Conservation (phyloP, 306 rosid genomes). For the Cajanus cajan region DNA sequence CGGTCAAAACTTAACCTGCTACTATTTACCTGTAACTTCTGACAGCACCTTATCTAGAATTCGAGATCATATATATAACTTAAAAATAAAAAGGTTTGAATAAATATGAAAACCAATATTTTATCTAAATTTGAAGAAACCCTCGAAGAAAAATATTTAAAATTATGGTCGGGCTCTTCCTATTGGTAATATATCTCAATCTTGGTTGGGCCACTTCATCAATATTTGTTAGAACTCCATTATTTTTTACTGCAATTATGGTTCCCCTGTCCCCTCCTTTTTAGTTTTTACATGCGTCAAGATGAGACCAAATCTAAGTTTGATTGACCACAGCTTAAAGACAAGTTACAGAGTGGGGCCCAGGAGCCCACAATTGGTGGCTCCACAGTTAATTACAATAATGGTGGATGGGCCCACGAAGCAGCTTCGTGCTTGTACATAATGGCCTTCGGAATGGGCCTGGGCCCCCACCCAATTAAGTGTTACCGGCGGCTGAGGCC, state of each 20-base stretch:
- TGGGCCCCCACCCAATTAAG: slow-evolving; percentile 22
- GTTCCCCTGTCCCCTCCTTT: slow-evolving; percentile 11
- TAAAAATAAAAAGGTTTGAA: neutral
- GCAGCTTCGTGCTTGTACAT: slow-evolving; percentile 30
- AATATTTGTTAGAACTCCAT: neutral
- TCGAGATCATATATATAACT: neutral
- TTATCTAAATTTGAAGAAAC: neutral
- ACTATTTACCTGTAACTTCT: neutral
- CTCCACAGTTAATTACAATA: slow-evolving; percentile 22
- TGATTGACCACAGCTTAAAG: slow-evolving; percentile 17
- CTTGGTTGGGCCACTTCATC: slow-evolving; percentile 30
- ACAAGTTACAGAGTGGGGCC: slow-evolving; percentile 22
- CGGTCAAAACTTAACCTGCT: neutral
- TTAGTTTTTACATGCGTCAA: slow-evolving; percentile 18
- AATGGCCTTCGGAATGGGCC: slow-evolving; percentile 7
- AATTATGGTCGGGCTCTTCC: neutral
- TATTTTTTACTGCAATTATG: slow-evolving; percentile 14
- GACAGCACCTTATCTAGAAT: neutral
- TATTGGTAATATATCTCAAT: slow-evolving; percentile 23
- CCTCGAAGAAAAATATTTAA: neutral
- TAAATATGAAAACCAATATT: neutral
- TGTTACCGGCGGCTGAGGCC: slow-evolving; percentile 54
- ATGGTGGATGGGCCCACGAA: slow-evolving; percentile 27
- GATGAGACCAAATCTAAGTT: slow-evolving; percentile 31
- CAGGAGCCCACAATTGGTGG: slow-evolving; percentile 34